Percentiles rank a stretch among this genome's conserved stretches.
Conservation (phyloP, 2,329 filamentous ascomycete genomes). For the Paramyrothecium roridum region DNA sequence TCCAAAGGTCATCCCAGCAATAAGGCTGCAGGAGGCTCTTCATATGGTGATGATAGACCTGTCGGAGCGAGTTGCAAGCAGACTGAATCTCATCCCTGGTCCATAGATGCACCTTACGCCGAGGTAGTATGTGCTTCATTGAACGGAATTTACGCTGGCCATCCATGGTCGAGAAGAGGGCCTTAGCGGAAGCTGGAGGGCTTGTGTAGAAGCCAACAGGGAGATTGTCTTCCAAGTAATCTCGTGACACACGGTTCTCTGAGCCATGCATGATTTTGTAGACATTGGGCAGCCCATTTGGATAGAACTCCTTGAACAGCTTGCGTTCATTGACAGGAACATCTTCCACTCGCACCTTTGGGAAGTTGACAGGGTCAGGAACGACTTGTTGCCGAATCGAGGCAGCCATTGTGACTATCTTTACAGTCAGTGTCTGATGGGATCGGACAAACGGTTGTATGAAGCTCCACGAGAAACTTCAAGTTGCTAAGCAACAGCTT, state of each 20-base stretch:
- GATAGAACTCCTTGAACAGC: constrained; percentile 27
- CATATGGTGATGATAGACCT: constrained; percentile 31
- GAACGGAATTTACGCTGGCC: constrained; percentile 24
- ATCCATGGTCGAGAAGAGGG: constrained; percentile 36
- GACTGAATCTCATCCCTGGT: constrained; percentile 32
- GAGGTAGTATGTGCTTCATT: constrained; percentile 21
- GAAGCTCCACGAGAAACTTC: no score
- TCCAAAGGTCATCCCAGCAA: constrained; percentile 39
- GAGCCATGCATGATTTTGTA: constrained; percentile 29
- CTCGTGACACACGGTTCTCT: constrained; percentile 16
- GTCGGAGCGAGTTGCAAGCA: constrained; percentile 34
- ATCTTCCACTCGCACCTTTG: constrained; percentile 16
- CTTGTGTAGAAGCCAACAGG: constrained; percentile 33
- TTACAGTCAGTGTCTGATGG: no score
- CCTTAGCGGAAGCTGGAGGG: constrained; percentile 23
- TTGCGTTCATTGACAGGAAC: constrained; percentile 18
- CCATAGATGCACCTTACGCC: constrained; percentile 33
- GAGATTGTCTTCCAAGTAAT: constrained; percentile 32
- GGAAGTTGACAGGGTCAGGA: constrained; percentile 9
- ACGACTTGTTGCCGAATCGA: constrained; percentile 7
- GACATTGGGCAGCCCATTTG: constrained; percentile 27
- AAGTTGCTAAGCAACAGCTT: no score
- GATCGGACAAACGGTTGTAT: no score
- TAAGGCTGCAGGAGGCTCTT: constrained; percentile 24
- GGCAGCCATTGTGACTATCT: neutral